phyloP scores from a whole-genome alignment of 2,329 filamentous ascomycete genomes.

The Pezizomycotina sp. region DNA sequence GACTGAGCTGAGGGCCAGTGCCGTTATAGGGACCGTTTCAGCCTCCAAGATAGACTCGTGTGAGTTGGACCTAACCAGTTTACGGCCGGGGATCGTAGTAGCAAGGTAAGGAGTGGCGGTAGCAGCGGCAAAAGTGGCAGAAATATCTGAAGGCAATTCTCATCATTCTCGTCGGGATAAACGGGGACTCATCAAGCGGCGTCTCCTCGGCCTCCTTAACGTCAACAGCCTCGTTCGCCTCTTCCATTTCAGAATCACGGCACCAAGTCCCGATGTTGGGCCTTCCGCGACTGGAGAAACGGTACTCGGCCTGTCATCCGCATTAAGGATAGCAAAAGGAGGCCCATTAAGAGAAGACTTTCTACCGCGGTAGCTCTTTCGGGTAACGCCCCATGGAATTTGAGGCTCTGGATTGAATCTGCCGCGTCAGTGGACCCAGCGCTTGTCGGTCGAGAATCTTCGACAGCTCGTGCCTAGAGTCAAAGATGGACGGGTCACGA shows the following conservation, averaged over 20 bases:
- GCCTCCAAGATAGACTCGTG: slow-evolving; percentile 15
- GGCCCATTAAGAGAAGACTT: slow-evolving; percentile 12
- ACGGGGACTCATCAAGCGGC: slow-evolving; percentile 12
- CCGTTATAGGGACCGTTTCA: slow-evolving; percentile 15
- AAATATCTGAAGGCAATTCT: too few species aligned
- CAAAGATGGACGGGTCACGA: slow-evolving; percentile 60
- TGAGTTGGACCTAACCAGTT: slow-evolving; percentile 13
- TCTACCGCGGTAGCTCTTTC: slow-evolving; percentile 16
- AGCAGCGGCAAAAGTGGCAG: slow-evolving; percentile 15
- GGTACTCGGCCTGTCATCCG: slow-evolving; percentile 13
- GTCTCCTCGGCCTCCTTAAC: slow-evolving; percentile 7
- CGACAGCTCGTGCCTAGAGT: slow-evolving; percentile 47
- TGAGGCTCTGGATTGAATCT: slow-evolving; percentile 48
- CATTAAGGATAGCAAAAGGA: slow-evolving; percentile 9
- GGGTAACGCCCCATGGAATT: too few species aligned
- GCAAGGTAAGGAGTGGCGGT: slow-evolving; percentile 17
- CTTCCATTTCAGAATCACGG: too few species aligned
- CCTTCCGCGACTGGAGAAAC: slow-evolving; percentile 5
- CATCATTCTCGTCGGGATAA: slow-evolving; percentile 9
- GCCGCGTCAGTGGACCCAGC: slow-evolving; percentile 55
- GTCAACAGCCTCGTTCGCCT: slow-evolving; percentile 3
- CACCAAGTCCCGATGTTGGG: too few species aligned
- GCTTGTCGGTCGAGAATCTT: slow-evolving; percentile 60
- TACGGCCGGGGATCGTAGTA: slow-evolving; percentile 16
- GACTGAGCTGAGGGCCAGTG: too few species aligned